Conservation (phyloP, 2,329 filamentous ascomycete species). For the Sarocladiaceae sp. region DNA sequence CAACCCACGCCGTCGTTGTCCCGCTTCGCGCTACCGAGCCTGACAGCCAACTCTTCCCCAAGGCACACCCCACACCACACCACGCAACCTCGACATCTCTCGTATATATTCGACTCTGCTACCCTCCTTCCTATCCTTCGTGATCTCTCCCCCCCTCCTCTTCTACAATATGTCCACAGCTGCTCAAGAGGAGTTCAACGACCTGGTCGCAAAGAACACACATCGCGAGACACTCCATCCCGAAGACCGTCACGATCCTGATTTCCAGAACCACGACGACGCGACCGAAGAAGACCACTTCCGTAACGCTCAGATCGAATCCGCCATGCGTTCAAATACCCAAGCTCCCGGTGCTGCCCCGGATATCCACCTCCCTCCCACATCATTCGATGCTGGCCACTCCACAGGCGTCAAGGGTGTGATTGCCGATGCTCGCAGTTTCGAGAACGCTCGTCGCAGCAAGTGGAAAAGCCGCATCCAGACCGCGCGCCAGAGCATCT, state of each 20-base stretch:
- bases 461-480: constrained; percentile 51
- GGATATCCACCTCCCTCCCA: constrained; percentile 57
- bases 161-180: constrained; percentile 47
- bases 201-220: constrained; percentile 54
- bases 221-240: constrained; percentile 44
- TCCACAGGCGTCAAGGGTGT: constrained; percentile 84
- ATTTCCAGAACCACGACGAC: constrained; percentile 45
- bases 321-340: constrained; percentile 61
- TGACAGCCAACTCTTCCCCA: not conserved
- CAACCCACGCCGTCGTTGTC: not conserved
- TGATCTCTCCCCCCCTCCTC: not conserved
- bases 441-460: constrained; percentile 60
- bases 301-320: constrained; percentile 53
- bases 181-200: constrained; percentile 64
- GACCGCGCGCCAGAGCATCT: constrained; percentile 51
- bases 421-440: constrained; percentile 77
- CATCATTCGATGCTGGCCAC: constrained; percentile 61
- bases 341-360: constrained; percentile 35
- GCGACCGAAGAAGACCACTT: constrained; percentile 53
- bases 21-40: not conserved
- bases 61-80: not conserved
- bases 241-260: constrained; percentile 52
- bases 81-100: not conserved
- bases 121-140: not conserved
- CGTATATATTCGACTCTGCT: constrained; percentile 1